A percentile compares a stretch with the other conserved stretches of the same genome.
Evolutionary conservation across 2,329 filamentous ascomycete species (phyloP).

Genomic region (Fusarium sp.): DNA sequence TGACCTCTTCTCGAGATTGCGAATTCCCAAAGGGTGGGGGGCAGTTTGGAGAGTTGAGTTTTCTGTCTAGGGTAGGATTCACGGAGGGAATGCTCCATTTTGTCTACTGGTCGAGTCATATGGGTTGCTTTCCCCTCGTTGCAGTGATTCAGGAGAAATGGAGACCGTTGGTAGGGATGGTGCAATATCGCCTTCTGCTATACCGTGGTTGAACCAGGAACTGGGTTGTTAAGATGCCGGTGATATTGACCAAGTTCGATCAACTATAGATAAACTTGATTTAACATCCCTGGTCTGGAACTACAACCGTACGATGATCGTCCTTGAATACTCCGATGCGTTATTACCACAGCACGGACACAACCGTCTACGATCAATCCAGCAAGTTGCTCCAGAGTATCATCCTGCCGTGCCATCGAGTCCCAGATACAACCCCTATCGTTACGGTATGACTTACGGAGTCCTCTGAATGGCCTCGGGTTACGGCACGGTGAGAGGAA

Average conservation of each 20-base stretch:
- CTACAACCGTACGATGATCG: neutral
- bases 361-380: neutral
- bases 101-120: slow-evolving; percentile 5
- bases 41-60: neutral
- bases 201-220: slow-evolving; percentile 3
- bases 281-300: neutral
- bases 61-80: slow-evolving; percentile 28
- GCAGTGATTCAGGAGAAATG: slow-evolving; percentile 15
- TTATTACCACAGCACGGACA: slow-evolving; percentile 12
- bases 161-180: slow-evolving; percentile 7
- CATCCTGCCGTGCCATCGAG: slow-evolving; percentile 4
- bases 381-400: neutral
- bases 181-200: slow-evolving; percentile 10
- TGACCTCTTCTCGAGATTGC: slow-evolving; percentile 23
- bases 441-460: neutral
- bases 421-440: neutral
- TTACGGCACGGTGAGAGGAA: neutral
- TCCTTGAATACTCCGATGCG: slow-evolving; percentile 13
- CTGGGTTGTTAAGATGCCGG: neutral
- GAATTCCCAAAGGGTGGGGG: slow-evolving; percentile 13
- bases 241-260: neutral
- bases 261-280: neutral
- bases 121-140: neutral
- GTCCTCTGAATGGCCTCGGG: neutral
- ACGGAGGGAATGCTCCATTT: slow-evolving; percentile 11